Evolutionary conservation across 345 rosid species (phyloP).

Genomic region (Boechera retrofracta): DNA sequence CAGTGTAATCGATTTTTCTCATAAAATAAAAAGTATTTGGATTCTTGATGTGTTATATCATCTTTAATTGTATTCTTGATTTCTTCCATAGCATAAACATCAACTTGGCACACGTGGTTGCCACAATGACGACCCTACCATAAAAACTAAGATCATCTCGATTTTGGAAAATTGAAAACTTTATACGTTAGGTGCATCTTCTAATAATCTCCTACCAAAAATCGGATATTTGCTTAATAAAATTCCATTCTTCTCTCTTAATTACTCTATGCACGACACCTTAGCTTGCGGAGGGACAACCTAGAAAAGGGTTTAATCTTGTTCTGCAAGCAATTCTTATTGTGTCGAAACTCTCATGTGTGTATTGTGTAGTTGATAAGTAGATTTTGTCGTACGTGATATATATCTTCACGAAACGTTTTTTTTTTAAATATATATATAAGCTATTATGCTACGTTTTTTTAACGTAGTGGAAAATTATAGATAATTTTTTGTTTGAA

Average conservation of each 20-base stretch:
- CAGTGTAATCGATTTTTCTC: conserved; percentile 42
- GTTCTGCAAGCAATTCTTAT: conserved; percentile 10
- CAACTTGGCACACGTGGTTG: conserved; percentile 59
- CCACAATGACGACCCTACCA: conserved; percentile 49
- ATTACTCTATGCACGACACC: conserved; percentile 33
- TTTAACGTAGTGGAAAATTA: not conserved
- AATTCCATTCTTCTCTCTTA: conserved; percentile 7
- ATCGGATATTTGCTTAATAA: not conserved
- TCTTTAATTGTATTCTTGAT: conserved; percentile 26
- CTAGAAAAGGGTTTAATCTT: conserved; percentile 33
- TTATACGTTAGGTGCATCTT: conserved; percentile 67
- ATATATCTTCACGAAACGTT: conserved; percentile 15
- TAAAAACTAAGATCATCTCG: conserved; percentile 59
- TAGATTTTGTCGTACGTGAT: conserved; percentile 42
- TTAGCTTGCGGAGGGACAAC: conserved; percentile 31
- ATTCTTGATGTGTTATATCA: conserved; percentile 37
- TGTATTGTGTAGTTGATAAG: conserved; percentile 35
- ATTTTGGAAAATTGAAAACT: conserved; percentile 67
- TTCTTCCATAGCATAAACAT: conserved; percentile 46
- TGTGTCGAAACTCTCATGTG: conserved; percentile 33
- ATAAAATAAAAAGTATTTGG: not conserved
- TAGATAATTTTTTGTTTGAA: not conserved
- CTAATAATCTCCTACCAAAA: not conserved
- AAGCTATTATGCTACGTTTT: not conserved
- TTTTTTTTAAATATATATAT: not conserved